Percentiles rank a stretch among this genome's conserved stretches.
These are phyloP conservation scores for Talaromyces sp. DNA, from an alignment of 2,329 filamentous ascomycete species.

Conservation along the genomic window DNA sequence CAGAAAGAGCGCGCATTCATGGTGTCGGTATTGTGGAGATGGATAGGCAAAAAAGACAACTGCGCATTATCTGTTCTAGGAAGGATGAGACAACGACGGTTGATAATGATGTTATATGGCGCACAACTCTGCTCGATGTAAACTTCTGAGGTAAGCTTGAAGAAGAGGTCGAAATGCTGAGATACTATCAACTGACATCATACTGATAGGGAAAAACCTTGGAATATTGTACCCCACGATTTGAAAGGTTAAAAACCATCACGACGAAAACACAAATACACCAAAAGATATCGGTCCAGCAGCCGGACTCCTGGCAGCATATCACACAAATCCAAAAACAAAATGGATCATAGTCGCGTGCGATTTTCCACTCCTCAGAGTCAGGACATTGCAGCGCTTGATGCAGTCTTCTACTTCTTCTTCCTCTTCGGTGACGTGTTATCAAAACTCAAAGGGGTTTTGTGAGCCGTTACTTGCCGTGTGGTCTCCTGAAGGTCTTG, in stretches of 20 bases:
- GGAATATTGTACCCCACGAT: not conserved
- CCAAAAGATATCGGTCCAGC: conserved; percentile 20
- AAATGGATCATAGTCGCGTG: conserved; percentile 32
- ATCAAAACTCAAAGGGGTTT: conserved; percentile 25
- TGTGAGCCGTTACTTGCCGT: conserved; percentile 35
- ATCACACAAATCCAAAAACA: conserved; percentile 20
- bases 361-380: conserved; percentile 31
- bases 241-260: not conserved
- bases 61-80: not conserved
- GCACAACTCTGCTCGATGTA: not conserved
- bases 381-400: conserved; percentile 25
- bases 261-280: conserved; percentile 12
- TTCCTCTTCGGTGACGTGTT: conserved; percentile 30
- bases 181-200: no score
- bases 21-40: not conserved
- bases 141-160: not conserved
- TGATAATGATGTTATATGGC: not conserved
- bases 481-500: conserved; percentile 31
- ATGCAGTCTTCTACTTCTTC: conserved; percentile 20
- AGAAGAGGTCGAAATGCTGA: no score
- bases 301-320: conserved; percentile 29
- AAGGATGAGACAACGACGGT: not conserved
- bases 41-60: not conserved
- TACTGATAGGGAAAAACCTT: not conserved
- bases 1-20: conserved; percentile 1